Percentiles rank a stretch among this genome's conserved stretches.
These are phyloP conservation scores for Thalassiosira ordinaria DNA, from an alignment of 352 stramenopile genomes.

Conservation along the genomic window DNA sequence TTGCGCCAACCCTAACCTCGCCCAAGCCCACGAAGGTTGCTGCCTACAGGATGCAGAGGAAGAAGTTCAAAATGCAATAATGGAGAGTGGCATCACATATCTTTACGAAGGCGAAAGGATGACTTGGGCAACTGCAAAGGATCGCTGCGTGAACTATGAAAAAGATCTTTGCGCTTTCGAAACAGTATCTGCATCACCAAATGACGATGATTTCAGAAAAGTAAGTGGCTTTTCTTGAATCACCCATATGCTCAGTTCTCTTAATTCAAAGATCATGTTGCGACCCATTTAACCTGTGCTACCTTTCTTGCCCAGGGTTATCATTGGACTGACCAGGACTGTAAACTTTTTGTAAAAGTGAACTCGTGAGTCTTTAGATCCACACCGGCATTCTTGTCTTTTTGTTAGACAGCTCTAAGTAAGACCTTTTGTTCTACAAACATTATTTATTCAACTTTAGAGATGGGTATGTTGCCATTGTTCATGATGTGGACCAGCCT, in stretches of 20 bases:
- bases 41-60: constrained; percentile 17
- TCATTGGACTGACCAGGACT: constrained; percentile 65
- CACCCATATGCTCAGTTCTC: no score
- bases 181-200: background rate
- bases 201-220: constrained; percentile 38
- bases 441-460: constrained; percentile 14
- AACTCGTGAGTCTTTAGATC: constrained; percentile 65
- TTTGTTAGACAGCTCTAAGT: background rate
- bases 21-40: constrained; percentile 23
- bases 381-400: no score
- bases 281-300: no score
- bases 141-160: constrained; percentile 20
- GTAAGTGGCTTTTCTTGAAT: no score
- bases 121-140: constrained; percentile 22
- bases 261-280: no score
- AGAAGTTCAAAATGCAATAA: constrained; percentile 13
- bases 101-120: constrained; percentile 39
- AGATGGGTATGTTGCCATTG: constrained; percentile 62
- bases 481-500: constrained; percentile 56
- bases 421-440: background rate
- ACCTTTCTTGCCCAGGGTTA: no score
- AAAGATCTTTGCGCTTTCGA: constrained; percentile 46
- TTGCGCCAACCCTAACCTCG: constrained; percentile 38
- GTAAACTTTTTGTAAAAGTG: constrained; percentile 62
- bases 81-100: constrained; percentile 22